Base-by-base conservation (phyloP, 148 eudicot genomes). In the Tetragonia tetragonoides region DNA sequence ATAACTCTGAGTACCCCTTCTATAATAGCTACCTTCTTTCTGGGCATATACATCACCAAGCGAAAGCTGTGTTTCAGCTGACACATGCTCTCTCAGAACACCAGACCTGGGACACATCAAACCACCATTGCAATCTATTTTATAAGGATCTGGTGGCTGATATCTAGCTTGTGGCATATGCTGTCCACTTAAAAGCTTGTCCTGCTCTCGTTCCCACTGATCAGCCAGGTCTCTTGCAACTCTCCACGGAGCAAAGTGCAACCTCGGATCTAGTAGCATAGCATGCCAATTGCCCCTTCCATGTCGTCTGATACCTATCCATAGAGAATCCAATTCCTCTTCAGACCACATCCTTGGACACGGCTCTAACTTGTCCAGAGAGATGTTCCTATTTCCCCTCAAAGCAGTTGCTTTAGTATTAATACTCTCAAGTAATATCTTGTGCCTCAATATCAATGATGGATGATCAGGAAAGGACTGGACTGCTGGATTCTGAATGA, bases 241-340 rank as follows among this genome's bases (percentile, higher is more conserved):
- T 70, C 91, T 85, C 87, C 89, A 88, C 5, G 90, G 86, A 37
- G 82, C 71, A 49, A 90, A 90, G 34, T 81, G 84, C 66, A 90
- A 79, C 80, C 85, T 81, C 20, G 87, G 91, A 80, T 90, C 94
- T 68, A 83, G 81, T 56, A 87, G 72, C 88, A 90, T 90, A 38
- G 87, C 82, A 47, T 86, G 89, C 94, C 94, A 90, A 75, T 87
- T 87, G 7, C 91, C 94, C 72, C 85, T 79, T 65, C 94, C 94
- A 72, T 90, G 85, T 77, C 94, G 83, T 68, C 94, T 83, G 38
- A 90, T 81, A 80, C 94, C 94, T 11, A 88, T 84, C 94, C 94
- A 90, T 59, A 90, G 85, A 76, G 81, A 87, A 69, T 90, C 94
- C 75, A 90, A 61, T 72, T 90, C 94, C 66, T 88, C 90, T 66